A percentile compares a stretch with the other conserved stretches of the same genome.
phyloP scores from a whole-genome alignment of 495 filamentous ascomycete species.

The Xylaria sp. region DNA sequence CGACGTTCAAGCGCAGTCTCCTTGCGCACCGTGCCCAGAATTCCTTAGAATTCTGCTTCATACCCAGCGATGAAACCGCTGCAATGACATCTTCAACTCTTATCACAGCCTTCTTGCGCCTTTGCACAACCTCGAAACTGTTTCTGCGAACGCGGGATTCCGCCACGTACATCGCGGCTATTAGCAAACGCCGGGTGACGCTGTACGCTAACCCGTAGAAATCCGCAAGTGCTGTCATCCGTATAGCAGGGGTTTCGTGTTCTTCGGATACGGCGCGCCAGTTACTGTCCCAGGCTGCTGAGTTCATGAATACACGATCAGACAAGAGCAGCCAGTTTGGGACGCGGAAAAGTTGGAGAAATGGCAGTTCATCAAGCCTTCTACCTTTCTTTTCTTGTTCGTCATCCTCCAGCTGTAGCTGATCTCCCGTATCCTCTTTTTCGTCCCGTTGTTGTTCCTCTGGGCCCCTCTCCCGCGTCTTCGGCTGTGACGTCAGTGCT shows the following conservation, averaged over 20 bases:
- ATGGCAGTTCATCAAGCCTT: conserved; percentile 49
- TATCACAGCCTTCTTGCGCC: conserved; percentile 49
- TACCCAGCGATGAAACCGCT: conserved; percentile 63
- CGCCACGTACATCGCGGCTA: conserved; percentile 70
- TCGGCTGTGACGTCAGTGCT: conserved; percentile 33
- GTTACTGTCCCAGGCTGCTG: conserved; percentile 64
- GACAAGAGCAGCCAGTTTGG: conserved; percentile 70
- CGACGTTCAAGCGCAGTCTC: conserved; percentile 64
- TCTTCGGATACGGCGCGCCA: conserved; percentile 61
- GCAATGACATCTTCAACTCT: conserved; percentile 67
- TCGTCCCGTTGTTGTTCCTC: neutral
- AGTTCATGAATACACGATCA: conserved; percentile 79
- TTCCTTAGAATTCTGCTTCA: conserved; percentile 51
- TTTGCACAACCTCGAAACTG: conserved; percentile 39
- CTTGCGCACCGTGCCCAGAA: conserved; percentile 69
- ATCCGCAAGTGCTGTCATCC: conserved; percentile 71
- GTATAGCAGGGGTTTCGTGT: conserved; percentile 67
- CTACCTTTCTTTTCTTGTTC: conserved; percentile 19
- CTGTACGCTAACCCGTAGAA: conserved; percentile 72
- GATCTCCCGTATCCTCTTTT: neutral
- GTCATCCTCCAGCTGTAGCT: neutral
- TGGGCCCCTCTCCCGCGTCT: conserved; percentile 46
- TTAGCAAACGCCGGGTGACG: conserved; percentile 72
- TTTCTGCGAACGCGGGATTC: conserved; percentile 59
- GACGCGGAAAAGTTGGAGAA: conserved; percentile 62